Base-by-base conservation (phyloP, 805 yeast genomes). In the Myxozyma geophila region DNA sequence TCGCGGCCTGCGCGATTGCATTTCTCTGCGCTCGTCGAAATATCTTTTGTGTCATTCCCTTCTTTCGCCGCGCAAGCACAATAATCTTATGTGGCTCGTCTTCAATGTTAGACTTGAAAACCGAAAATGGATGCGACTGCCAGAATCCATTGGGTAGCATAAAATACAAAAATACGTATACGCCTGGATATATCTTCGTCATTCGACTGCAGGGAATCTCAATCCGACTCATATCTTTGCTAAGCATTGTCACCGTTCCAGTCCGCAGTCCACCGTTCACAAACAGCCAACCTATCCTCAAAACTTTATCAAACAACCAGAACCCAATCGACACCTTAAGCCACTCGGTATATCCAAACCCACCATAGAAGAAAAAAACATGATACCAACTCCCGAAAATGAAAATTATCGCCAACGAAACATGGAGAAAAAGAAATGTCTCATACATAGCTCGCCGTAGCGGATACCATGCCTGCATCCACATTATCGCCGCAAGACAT, bases 241-340 rank as follows among this genome's bases (percentile, higher is more conserved):
- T 59, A 2, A 37, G 47, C 15, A 49, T 21, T 36, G 40, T 41
- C 3, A 54, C 51, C 40, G 37, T 23, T 4, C 50, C 39, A 10
- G 33, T 15, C 13, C 40, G 9, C 2, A 19, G 19, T 43, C 55
- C 13, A 5, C 59, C 59, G 8, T 33, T 23, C 37, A 21, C 71
- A n/a, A 81, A 57, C 1, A 89, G 74, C 59, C 90, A 80, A 0
- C 80, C 76, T 10, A 87, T 62, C 67, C 96, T 80, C 12, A 82
- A 70, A 0, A 84, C 65, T 61, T 93, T 78, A 71, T 90, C 96
- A 68, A 84, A 79, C 1, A 78, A 80, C 96, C 96, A 91, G 3
- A 90, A 78, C 0, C 84, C 86, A 63, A 85, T 80, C 9, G 86
- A 71, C 2, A 85, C 82, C 60, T 83, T 84, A 19, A 82, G 69